These are phyloP conservation scores for Saturnispora mendoncae DNA, from an alignment of 805 yeast genomes.

Conservation along the genomic window DNA sequence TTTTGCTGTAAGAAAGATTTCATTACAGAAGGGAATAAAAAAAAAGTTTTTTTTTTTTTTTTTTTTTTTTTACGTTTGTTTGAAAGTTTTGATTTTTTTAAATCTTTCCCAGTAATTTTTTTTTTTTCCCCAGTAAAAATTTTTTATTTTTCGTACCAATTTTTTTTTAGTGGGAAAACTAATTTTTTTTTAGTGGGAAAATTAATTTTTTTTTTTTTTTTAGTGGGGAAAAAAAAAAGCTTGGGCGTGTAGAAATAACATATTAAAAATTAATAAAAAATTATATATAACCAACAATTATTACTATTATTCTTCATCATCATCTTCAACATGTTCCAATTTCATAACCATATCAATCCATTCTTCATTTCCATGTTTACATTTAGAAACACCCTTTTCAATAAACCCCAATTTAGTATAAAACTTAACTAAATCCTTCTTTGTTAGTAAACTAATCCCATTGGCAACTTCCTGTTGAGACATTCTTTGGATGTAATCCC, in stretches of 20 bases:
- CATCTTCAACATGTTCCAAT: conserved; percentile 37
- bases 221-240: no score
- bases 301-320: conserved; percentile 23
- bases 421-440: conserved; percentile 59
- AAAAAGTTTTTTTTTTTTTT: neutral
- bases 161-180: no score
- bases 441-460: conserved; percentile 65
- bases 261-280: no score
- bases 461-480: conserved; percentile 82
- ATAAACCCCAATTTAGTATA: conserved; percentile 77
- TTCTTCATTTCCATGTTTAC: conserved; percentile 45
- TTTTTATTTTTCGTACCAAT: no score
- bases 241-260: no score
- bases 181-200: no score
- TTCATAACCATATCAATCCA: conserved; percentile 52
- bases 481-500: conserved; percentile 85
- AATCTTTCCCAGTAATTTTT: no score
- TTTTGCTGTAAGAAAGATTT: neutral
- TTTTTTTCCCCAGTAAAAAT: no score
- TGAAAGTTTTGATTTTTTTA: no score
- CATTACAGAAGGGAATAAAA: neutral
- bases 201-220: no score
- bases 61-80: no score
- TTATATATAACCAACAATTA: no score
- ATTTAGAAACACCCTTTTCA: conserved; percentile 55